A percentile compares a stretch with the other conserved stretches of the same genome.
phyloP scores from a whole-genome alignment of 2,329 filamentous ascomycete genomes.

The Alternaria angustiovoidea region DNA sequence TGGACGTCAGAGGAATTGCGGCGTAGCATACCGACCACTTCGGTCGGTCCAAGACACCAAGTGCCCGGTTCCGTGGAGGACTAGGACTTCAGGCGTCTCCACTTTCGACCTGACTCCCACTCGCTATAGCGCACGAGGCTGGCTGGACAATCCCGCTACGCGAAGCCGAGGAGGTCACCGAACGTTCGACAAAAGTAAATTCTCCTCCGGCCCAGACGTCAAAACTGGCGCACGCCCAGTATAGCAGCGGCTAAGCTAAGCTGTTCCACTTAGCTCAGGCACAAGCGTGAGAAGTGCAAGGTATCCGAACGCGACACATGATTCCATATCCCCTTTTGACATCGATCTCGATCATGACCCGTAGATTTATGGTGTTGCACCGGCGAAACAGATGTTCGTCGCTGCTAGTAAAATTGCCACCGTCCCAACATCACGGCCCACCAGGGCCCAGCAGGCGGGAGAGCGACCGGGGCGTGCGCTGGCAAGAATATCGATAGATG shows the following conservation, averaged over 20 bases:
- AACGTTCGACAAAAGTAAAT: constrained; percentile 8
- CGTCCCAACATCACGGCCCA: constrained; percentile 11
- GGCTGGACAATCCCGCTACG: constrained; percentile 10
- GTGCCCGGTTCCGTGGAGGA: constrained; percentile 4
- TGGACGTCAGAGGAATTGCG: constrained; percentile 1
- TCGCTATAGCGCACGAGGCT: constrained; percentile 7
- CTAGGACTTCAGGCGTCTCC: constrained; percentile 2
- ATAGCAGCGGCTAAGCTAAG: constrained; percentile 15
- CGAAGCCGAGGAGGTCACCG: constrained; percentile 8
- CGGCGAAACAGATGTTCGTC: constrained; percentile 9
- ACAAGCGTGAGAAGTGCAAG: constrained; percentile 9
- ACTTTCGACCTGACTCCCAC: constrained; percentile 3
- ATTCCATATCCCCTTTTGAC: constrained; percentile 3
- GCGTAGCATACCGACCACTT: neutral
- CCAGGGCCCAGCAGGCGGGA: constrained; percentile 6
- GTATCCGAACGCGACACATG: constrained; percentile 5
- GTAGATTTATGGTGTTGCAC: constrained; percentile 2
- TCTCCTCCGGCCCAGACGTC: constrained; percentile 14
- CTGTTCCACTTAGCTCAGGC: constrained; percentile 7
- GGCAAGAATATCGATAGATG: constrained; percentile 10
- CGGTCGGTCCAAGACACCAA: constrained; percentile 1
- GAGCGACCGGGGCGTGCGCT: constrained; percentile 17
- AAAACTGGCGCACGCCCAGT: constrained; percentile 8
- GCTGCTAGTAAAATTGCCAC: constrained; percentile 5
- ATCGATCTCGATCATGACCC: constrained; percentile 2